Evolutionary conservation across 192 early-diverging fungal genomes (phyloP).

Genomic region (Chytriomyces sp.): DNA sequence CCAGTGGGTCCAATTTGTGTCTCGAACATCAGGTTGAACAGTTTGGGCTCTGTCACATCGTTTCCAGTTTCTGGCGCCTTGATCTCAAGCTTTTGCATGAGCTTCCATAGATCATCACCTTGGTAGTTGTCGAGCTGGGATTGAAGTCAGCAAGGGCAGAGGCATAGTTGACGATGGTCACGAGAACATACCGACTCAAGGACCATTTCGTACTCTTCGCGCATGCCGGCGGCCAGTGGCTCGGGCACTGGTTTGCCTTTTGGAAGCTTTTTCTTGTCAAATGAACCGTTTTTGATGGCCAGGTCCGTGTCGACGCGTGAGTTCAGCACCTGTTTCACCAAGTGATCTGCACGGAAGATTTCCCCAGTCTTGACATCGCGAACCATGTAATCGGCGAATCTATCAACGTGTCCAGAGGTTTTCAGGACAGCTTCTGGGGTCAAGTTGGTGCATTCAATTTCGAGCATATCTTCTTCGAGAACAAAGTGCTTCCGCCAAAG

Average conservation of each 20-base stretch:
- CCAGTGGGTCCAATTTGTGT: slow-evolving; percentile 98
- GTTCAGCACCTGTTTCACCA: slow-evolving; percentile 92
- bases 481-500: slow-evolving; percentile 97
- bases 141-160: neutral
- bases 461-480: slow-evolving; percentile 99
- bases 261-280: slow-evolving; percentile 73
- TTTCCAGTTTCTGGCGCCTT: slow-evolving; percentile 91
- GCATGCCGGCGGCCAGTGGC: slow-evolving; percentile 65
- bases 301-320: slow-evolving; percentile 87
- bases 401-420: slow-evolving; percentile 99
- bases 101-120: slow-evolving; percentile 81
- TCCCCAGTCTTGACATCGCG: slow-evolving; percentile 90
- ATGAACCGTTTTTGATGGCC: slow-evolving; percentile 36
- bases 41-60: slow-evolving; percentile 83
- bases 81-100: slow-evolving; percentile 85
- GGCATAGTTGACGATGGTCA: neutral
- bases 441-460: slow-evolving; percentile 97
- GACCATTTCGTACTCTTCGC: slow-evolving; percentile 79
- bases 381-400: slow-evolving; percentile 99
- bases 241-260: slow-evolving; percentile 61
- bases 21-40: slow-evolving; percentile 99
- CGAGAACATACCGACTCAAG: slow-evolving; percentile 73
- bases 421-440: slow-evolving; percentile 93
- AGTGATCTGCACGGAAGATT: slow-evolving; percentile 96
- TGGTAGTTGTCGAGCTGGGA: slow-evolving; percentile 91